Percentiles rank a stretch among this genome's conserved stretches.
Evolutionary conservation across 495 filamentous ascomycete genomes (phyloP).

Genomic region (Entonaema liquescens): DNA sequence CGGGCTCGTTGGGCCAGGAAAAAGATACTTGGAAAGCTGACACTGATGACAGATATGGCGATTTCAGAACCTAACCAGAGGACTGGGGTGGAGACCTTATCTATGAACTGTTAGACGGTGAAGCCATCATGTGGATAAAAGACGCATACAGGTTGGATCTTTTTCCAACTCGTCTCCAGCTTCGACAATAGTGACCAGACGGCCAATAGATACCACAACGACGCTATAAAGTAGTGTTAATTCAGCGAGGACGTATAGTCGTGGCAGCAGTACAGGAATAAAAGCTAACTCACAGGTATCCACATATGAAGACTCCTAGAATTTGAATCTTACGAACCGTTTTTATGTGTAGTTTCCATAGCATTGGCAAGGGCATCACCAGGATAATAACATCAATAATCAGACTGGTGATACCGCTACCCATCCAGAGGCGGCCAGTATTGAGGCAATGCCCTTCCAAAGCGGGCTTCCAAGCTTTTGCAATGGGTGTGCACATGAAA

Average conservation of each 20-base stretch:
- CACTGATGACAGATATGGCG: background rate
- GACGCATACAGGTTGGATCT: background rate
- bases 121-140: background rate
- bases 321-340: background rate
- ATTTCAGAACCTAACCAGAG: background rate
- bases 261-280: background rate
- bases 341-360: background rate
- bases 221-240: background rate
- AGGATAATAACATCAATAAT: background rate
- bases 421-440: background rate
- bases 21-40: background rate
- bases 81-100: background rate
- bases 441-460: background rate
- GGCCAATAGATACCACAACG: background rate
- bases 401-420: background rate
- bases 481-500: background rate
- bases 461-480: background rate
- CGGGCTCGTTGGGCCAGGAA: background rate
- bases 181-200: background rate
- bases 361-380: background rate
- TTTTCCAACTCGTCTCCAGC: background rate
- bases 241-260: background rate
- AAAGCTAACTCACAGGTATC: background rate
- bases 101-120: background rate
- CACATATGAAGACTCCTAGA: background rate